Percentiles rank a stretch among this genome's conserved stretches.
Evolutionary conservation across 164 flowering plant species (phyloP).

Genomic region (Warburgia ugandensis): DNA sequence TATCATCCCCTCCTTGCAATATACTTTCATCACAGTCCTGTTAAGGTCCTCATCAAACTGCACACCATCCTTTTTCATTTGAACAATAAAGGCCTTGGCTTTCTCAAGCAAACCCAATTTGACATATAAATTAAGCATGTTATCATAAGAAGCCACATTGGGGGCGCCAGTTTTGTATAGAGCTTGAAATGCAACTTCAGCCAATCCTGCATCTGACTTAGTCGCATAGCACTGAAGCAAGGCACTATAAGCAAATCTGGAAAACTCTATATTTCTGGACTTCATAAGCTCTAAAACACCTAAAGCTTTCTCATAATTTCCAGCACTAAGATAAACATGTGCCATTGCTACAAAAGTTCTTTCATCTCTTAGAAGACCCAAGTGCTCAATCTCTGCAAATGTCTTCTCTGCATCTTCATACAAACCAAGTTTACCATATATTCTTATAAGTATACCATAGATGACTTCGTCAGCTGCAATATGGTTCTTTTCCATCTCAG

Average conservation of each 20-base stretch:
- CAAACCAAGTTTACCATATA: slow-evolving; percentile 92
- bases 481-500: slow-evolving; percentile 60
- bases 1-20: slow-evolving; percentile 63
- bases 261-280: slow-evolving; percentile 52
- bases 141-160: slow-evolving; percentile 53
- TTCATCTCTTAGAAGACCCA: slow-evolving; percentile 63
- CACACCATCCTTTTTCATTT: slow-evolving; percentile 42
- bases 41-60: slow-evolving; percentile 65
- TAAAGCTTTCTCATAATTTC: slow-evolving; percentile 56
- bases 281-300: slow-evolving; percentile 53
- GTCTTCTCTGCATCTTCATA: slow-evolving; percentile 73
- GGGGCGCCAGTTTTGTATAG: slow-evolving; percentile 59
- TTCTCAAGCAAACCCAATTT: slow-evolving; percentile 45
- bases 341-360: slow-evolving; percentile 90
- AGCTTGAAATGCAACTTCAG: slow-evolving; percentile 63
- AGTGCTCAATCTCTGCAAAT: slow-evolving; percentile 52
- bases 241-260: slow-evolving; percentile 58
- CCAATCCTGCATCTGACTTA: slow-evolving; percentile 57
- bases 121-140: slow-evolving; percentile 67
- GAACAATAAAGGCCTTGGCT: slow-evolving; percentile 50
- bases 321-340: slow-evolving; percentile 60
- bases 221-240: slow-evolving; percentile 57
- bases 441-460: slow-evolving; percentile 75
- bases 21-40: slow-evolving; percentile 49
- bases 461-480: slow-evolving; percentile 81